Percentiles rank a stretch among this genome's conserved stretches.
Conservation (phyloP, 495 filamentous ascomycete species). For the Podospora conica region DNA sequence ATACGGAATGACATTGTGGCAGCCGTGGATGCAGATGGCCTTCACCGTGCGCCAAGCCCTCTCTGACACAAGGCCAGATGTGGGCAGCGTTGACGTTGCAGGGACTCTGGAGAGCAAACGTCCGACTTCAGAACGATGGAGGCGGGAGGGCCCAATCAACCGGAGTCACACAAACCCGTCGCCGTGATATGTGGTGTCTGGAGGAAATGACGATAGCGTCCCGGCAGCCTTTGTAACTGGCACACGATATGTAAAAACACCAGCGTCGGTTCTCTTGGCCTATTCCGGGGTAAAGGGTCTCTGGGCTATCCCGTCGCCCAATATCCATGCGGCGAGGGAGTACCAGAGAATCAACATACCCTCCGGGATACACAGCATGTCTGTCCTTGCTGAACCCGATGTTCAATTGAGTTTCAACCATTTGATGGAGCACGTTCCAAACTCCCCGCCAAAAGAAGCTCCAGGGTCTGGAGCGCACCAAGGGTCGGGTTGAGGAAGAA, state of each 20-base stretch:
- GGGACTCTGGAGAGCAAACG: not conserved
- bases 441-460: not conserved
- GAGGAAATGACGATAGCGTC: not conserved
- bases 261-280: not conserved
- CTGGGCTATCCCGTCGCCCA: not conserved
- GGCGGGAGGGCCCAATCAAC: not conserved
- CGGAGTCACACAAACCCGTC: not conserved
- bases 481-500: not conserved
- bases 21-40: not conserved
- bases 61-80: not conserved
- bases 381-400: not conserved
- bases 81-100: not conserved
- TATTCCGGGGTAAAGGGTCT: not conserved
- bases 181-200: not conserved
- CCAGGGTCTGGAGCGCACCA: not conserved
- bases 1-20: not conserved
- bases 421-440: not conserved
- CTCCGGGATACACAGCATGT: not conserved
- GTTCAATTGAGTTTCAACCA: not conserved
- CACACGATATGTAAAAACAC: not conserved
- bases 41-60: not conserved
- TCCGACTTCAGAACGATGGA: not conserved
- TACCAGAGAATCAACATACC: not conserved
- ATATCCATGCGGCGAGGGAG: not conserved
- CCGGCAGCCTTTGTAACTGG: not conserved